Evolutionary conservation across 768 basidiomycete species (phyloP), one percentile per base, ranked within the genome.

Genomic region (Xerocomus potaroensis): DNA sequence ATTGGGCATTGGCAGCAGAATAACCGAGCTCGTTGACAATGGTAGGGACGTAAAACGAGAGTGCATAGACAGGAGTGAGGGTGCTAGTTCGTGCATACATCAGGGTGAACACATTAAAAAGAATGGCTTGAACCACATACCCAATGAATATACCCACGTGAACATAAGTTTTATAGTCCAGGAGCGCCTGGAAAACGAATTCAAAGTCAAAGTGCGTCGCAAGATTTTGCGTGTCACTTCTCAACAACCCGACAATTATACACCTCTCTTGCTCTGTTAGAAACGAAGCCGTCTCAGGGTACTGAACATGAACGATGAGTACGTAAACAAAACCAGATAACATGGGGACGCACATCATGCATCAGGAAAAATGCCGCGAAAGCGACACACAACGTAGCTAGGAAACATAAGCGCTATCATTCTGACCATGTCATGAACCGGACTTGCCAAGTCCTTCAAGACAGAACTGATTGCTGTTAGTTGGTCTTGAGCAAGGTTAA

Each of bases 11-110:
- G 8, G 44, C 10, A 4, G 36, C 29, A 10, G 44, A 45, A 29
- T 22, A 45, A 22, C 44, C 44, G 15, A 45, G 44, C 29, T 37
- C 44, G 15, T 45, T 37, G 10, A 45, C 15, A 15, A 45, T 45
- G 10, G 44, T 45, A 45, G 44, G 44, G n/a, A 23, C 38, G 8
- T 37, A 45, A 9, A 38, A 27, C 4, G 44, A 45, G 4, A 45
- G 27, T 10, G 44, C 35, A 10, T 31, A 31, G 12, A 31, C 19
- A n/a, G 44, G 36, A 8, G 31, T 38, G 27, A 38, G 19, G 15
- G 16, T 6, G 23, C 44, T 45, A 11, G 29, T 23, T 3, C 26
- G 18, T 10, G 18, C 3, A 29, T 21, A 41, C 14, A 22, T 45
- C 19, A 45, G 21, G 16, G 41, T 4, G 15, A 21, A 21, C 5